Conservation (phyloP, 148 eudicot species). For the Selenicereus undatus region DNA sequence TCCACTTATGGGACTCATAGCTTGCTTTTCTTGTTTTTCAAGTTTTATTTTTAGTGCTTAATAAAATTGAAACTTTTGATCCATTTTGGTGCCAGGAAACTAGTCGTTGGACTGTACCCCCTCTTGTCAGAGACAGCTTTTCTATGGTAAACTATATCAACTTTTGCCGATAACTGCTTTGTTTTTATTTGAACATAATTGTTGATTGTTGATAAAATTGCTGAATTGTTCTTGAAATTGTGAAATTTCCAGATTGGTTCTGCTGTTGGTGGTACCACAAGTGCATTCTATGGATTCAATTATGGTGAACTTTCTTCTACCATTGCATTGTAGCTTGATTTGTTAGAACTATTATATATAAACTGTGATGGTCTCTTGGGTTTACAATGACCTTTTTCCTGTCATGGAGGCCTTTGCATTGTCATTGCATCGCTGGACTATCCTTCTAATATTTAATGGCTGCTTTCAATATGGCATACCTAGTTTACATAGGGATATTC, state of each 20-base stretch:
- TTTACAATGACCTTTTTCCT: too few relatives aligned
- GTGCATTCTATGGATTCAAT: slow-evolving; percentile 90
- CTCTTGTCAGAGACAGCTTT: slow-evolving; percentile 66
- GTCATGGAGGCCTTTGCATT: too few relatives aligned
- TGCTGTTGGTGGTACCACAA: slow-evolving; percentile 89
- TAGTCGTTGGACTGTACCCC: slow-evolving; percentile 61
- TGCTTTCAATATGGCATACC: not conserved
- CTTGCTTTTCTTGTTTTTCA: not conserved
- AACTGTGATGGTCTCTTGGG: too few relatives aligned
- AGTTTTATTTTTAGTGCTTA: not conserved
- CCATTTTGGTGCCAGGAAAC: slow-evolving; percentile 45
- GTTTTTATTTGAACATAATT: not conserved
- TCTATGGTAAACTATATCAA: slow-evolving; percentile 46
- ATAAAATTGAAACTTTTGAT: not conserved
- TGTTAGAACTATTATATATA: not conserved
- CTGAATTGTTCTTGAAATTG: not conserved
- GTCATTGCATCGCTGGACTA: not conserved
- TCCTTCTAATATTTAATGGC: not conserved
- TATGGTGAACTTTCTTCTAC: slow-evolving; percentile 40
- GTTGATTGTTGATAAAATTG: not conserved
- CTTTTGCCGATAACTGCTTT: not conserved
- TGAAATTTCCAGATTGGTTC: slow-evolving; percentile 43
- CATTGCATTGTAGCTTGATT: not conserved
- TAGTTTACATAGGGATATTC: not conserved
- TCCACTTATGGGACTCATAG: not conserved